A percentile compares a stretch with the other conserved stretches of the same genome.
Conservation (phyloP, 2,329 filamentous ascomycete species). For the Cordyceps farinosa region DNA sequence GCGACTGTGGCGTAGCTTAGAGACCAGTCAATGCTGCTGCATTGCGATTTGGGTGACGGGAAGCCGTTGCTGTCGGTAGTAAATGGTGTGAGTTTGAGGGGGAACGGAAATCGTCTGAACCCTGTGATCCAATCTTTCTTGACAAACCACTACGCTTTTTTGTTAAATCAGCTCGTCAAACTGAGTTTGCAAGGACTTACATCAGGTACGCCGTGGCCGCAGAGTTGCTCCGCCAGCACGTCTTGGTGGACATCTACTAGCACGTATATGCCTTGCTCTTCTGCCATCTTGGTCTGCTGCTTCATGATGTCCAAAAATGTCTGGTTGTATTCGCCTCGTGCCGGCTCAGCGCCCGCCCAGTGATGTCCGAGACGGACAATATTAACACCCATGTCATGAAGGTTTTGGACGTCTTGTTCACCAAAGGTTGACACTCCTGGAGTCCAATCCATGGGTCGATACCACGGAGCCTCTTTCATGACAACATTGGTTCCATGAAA, state of each 20-base stretch:
- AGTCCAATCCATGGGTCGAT: slow-evolving; percentile 21
- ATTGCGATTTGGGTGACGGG: slow-evolving; percentile 19
- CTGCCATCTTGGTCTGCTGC: slow-evolving; percentile 21
- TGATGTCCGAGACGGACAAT: slow-evolving; percentile 21
- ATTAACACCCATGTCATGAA: slow-evolving; percentile 22
- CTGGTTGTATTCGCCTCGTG: slow-evolving; percentile 21
- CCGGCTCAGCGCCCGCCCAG: slow-evolving; percentile 22
- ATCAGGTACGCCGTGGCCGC: slow-evolving; percentile 22
- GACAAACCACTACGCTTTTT: slow-evolving; percentile 20
- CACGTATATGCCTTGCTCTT: slow-evolving; percentile 22
- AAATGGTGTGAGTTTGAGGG: slow-evolving; percentile 18
- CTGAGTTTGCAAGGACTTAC: slow-evolving; percentile 10
- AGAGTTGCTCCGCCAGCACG: slow-evolving; percentile 19
- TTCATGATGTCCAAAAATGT: slow-evolving; percentile 22
- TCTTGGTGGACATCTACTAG: slow-evolving; percentile 23
- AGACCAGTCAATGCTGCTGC: slow-evolving; percentile 20
- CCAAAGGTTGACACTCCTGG: slow-evolving; percentile 22
- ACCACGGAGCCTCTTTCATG: slow-evolving; percentile 23
- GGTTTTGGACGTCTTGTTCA: slow-evolving; percentile 20
- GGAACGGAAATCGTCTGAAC: slow-evolving; percentile 19
- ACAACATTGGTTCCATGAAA: slow-evolving; percentile 24
- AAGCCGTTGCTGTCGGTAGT: slow-evolving; percentile 20
- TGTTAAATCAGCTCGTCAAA: background rate
- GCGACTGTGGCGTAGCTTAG: slow-evolving; percentile 21
- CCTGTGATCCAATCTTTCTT: slow-evolving; percentile 20